Evolutionary conservation across 2,329 filamentous ascomycete species (phyloP).

Genomic region (Dactylonectria estremocensis): DNA sequence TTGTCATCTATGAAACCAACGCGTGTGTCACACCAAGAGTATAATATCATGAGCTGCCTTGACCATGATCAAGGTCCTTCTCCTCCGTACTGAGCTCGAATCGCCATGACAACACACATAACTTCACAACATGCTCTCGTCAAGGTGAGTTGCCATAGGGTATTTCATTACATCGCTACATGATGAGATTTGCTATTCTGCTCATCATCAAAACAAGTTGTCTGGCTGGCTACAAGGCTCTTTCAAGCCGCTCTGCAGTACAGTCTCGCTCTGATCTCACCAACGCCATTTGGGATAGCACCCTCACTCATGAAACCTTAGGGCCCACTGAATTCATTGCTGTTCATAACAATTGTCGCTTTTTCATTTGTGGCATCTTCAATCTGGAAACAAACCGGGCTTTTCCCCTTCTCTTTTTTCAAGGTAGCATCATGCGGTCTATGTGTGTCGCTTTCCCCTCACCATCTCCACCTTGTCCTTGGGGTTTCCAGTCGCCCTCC

Average conservation of each 20-base stretch:
- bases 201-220: no score
- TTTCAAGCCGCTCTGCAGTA: neutral
- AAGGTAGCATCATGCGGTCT: slow-evolving; percentile 30
- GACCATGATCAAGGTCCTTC: no score
- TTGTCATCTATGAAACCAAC: no score
- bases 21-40: no score
- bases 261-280: neutral
- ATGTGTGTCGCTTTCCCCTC: slow-evolving; percentile 33
- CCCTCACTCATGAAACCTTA: neutral
- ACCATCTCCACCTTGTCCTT: slow-evolving; percentile 21
- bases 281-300: neutral
- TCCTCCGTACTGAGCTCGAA: no score
- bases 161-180: no score
- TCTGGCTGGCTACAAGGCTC: no score
- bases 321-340: neutral
- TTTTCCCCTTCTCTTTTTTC: slow-evolving; percentile 24
- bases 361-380: slow-evolving; percentile 13
- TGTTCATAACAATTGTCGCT: neutral
- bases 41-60: no score
- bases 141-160: no score
- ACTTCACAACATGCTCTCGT: no score
- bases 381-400: slow-evolving; percentile 25
- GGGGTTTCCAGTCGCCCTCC: slow-evolving; percentile 35
- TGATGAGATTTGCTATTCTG: no score
- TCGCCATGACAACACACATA: no score